Base-by-base conservation (phyloP, 129 eudicot species). In the Pulicaria dysenterica region DNA sequence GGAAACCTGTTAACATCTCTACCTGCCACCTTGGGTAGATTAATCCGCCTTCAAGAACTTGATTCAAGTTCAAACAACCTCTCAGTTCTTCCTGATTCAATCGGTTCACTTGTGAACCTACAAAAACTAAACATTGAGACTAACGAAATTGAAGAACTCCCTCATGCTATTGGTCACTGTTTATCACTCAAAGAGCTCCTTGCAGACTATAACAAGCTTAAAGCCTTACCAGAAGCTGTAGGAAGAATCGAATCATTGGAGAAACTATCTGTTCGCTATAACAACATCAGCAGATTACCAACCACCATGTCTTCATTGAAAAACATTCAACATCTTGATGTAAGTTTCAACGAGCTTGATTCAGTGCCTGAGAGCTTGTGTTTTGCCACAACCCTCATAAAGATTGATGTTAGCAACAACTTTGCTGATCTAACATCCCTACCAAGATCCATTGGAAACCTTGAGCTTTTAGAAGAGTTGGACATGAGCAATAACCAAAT, bases 361-460 rank as follows among this genome's bases (percentile, higher is more conserved):
- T 77, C 88, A 4, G 80, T 93, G 45, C 96, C 98, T 2, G 96
- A 93, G 76, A 93, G 95, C 87, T 77, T 90, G 56, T 93, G 98
- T 77, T 90, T 93, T 78, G 98, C 96, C 10, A 90, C 95, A 13
- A 82, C 87, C 36, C 90, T 93, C 10, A 79, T 80, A 42, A 90
- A 90, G 90, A 66, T 93, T 76, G 78, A 93, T 63, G 67, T 93
- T 36, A 84, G 95, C 83, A 89, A 87, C 85, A 93, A 93, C 79
- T 93, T 93, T 70, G 98, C 96, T 8, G 98, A 93, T 47, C 70
- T 93, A 48, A 79, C 53, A 49, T 73, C 78, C 12, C 76, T 93
- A 17, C 98, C 98, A 12, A 82, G 98, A 86, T 93, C 98, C 48
- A 87, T 93, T 53, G 98, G 98, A 12, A 93, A 93, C 67, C 95